These are phyloP conservation scores for Salix brachista DNA, from an alignment of 345 rosid genomes.

Conservation along the genomic window DNA sequence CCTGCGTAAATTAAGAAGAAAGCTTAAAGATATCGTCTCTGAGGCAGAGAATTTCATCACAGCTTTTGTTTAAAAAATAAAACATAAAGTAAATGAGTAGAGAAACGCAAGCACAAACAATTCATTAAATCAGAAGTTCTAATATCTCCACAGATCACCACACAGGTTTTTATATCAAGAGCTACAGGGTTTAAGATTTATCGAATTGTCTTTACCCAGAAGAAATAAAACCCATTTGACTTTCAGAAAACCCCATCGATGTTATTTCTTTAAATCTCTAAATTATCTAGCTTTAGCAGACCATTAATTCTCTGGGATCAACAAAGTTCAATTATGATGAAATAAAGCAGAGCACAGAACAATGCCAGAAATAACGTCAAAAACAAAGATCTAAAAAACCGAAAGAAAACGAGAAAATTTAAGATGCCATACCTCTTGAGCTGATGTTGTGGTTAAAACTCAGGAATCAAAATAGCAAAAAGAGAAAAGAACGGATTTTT, in stretches of 20 bases:
- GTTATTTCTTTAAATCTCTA: neutral
- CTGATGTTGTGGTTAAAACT: neutral
- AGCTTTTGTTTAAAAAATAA: no score
- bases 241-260: neutral
- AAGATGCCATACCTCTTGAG: slow-evolving; percentile 3
- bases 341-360: neutral
- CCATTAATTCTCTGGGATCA: neutral
- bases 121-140: no score
- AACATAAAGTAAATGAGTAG: no score
- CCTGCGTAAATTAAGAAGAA: no score
- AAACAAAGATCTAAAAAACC: neutral
- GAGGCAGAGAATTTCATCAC: no score
- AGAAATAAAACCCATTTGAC: neutral
- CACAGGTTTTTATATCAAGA: neutral
- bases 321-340: neutral
- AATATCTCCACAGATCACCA: neutral
- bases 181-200: neutral
- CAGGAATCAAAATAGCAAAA: neutral
- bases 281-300: neutral
- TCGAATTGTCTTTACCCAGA: neutral
- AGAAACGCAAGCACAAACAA: no score
- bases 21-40: no score
- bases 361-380: neutral
- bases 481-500: neutral
- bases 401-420: neutral